These are phyloP conservation scores for Rhododendron simsii DNA, from an alignment of 148 eudicot genomes.

Conservation along the genomic window DNA sequence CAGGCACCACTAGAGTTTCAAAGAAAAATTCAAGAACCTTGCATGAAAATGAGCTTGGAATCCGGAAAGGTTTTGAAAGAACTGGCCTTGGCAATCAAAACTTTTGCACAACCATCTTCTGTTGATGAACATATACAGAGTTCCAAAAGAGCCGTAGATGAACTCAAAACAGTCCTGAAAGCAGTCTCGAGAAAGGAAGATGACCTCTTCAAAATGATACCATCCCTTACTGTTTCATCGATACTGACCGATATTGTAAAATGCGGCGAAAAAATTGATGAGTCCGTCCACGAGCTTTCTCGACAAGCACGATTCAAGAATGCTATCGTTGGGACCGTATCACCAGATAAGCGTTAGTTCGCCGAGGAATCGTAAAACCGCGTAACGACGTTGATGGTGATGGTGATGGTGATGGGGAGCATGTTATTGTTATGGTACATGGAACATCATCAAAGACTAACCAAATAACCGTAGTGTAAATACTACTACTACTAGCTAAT, in stretches of 20 bases:
- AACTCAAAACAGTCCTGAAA: constrained; percentile 32
- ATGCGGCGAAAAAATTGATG: constrained; percentile 15
- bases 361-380: constrained; percentile 44
- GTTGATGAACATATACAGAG: constrained; percentile 25
- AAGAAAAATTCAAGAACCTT: constrained; percentile 37
- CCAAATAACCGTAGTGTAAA: neutral
- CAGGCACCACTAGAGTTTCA: constrained; percentile 44
- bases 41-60: constrained; percentile 45
- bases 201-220: too few species aligned
- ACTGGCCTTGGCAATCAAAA: constrained; percentile 36
- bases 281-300: constrained; percentile 39
- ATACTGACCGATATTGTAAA: too few species aligned
- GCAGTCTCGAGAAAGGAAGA: neutral
- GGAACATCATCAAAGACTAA: constrained; percentile 8
- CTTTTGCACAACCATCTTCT: constrained; percentile 15
- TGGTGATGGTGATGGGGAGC: constrained; percentile 20
- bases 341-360: constrained; percentile 28
- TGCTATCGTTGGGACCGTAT: constrained; percentile 8
- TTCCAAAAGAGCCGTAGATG: constrained; percentile 32
- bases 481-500: too few species aligned
- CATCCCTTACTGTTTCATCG: too few species aligned
- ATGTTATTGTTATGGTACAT: constrained; percentile 24
- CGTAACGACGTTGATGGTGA: neutral
- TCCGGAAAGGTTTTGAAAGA: constrained; percentile 47
- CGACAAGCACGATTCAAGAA: constrained; percentile 34